Base-by-base conservation (phyloP, 176 grass and related monocot genomes). In the Rhynchospora tenuis region DNA sequence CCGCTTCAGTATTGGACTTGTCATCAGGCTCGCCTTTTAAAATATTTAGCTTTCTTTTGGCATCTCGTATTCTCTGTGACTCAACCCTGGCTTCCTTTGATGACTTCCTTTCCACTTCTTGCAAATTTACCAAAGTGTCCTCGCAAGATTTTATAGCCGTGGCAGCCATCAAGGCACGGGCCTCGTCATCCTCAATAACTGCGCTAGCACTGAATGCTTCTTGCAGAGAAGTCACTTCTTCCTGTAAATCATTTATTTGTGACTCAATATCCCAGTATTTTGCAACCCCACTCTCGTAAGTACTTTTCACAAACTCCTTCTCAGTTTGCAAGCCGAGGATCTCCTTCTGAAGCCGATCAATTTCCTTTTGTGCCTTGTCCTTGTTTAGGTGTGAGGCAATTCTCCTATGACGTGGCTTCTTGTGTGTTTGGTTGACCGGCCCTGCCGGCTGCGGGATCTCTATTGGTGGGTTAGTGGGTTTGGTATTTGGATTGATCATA, bases 131-230 rank as follows among this genome's bases (percentile, higher is more conserved):
- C 54, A 93, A 86, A 11, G 90, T 94, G 68, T 93, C 87, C 91
- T 98, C 89, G 12, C 92, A 98, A 0, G 95, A 98, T 84, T 93
- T 64, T 68, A 98, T 84, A 84, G 92, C 90, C 54, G 77, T 83
- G 60, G 92, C 88, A 88, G 89, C 89, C 95, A 98, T 98, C 69
- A 94, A 84, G 12, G 91, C 92, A 48, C 92, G 90, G 24, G 95
- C 92, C 64, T 98, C 95, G 7, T 93, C 90, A 83, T 95, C 92
- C 89, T 98, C 95, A 64, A 95, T 95, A 27, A 78, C 68, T 0
- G 91, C 75, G 22, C 87, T 86, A 12, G 87, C 89, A 73, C 83
- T 90, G 56, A 93, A 94, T 51, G 84, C 83, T 88, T 98, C 91
- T 89, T 91, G 91, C 86, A 95, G 89, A 73, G 82, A 85, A 84